Base-by-base conservation (phyloP, 306 rosid species). In the Alnus glutinosa region DNA sequence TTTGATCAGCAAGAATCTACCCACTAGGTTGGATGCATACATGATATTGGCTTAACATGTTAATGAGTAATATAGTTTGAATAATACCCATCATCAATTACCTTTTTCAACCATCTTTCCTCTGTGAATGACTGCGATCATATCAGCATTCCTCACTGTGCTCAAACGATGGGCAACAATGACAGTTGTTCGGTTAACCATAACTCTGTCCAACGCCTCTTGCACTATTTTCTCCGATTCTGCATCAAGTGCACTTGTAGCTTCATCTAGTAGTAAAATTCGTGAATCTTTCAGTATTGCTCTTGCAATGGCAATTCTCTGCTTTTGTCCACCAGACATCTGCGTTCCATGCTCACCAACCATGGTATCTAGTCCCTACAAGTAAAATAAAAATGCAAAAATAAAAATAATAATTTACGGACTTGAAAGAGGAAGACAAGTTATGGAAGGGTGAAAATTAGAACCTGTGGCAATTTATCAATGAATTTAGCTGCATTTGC, bases 51-150 rank as follows among this genome's bases (percentile, higher is more conserved):
- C 67, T 28, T 18, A 3, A 61, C 67, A 30, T 61, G 36, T 47
- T 13, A 71, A 19, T 42, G 68, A 48, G 1, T 30, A 57, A 50
- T 32, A 42, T 69, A 6, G 46, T 13, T 61, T 23, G 42, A 34
- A 51, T 47, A 46, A 42, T n/a, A 69, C 61, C 4, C 4, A 34
- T 66, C 14, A 18, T 23, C 34, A 9, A 16, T 7, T 88, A 94
- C 98, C 97, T 86, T 92, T 92, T 82, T 94, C 97, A 67, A 94
- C 97, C 96, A 92, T 87, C 87, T 90, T 94, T 70, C 98, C 98
- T 88, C 87, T 85, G 72, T 94, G 98, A 81, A 94, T 94, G 73
- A 94, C 98, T 51, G 96, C 98, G 77, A 94, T 92, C 90, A 80
- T 88, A 66, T 90, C 89, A 11, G 98, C 98, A 75, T 89, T 92